Evolutionary conservation across 768 basidiomycete genomes (phyloP), one percentile per base, ranked within the genome.

Genomic region (Mycena leptocephala): DNA sequence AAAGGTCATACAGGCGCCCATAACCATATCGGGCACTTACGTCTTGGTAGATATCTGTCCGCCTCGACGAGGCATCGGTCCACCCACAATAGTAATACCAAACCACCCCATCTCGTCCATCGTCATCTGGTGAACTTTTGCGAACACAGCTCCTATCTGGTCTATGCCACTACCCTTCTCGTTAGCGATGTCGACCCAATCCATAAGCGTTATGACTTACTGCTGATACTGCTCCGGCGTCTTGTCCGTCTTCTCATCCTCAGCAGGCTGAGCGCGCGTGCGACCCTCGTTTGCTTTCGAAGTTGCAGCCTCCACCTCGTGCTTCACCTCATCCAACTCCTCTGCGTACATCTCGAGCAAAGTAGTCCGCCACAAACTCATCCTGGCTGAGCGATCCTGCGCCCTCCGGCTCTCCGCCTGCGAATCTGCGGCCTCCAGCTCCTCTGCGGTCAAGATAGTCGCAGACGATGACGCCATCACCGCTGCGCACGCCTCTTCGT

Each of bases 211-310:
- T 4, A 7, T 30, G 37, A 35, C 61, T 63, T 14, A 63, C 61
- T 63, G 61, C 26, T 63, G 37, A 16, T 63, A 63, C 10, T 63
- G 61, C 61, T 63, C 37, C 24, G 61, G 61, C 10, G 61, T 63
- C 1, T 20, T 14, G 16, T 46, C 43, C 3, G 16, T 7, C n/a
- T n/a, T n/a, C 6, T 46, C 43, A 46, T 46, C 43, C 2, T 46
- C 43, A 20, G 6, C 20, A 14, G 14, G 6, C 6, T 6, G 2
- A 22, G 43, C 39, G 39, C 39, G 16, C 18, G 20, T 46, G 6
- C 43, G 43, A 14, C 22, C 43, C 16, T 18, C 16, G 7, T 46
- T 46, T 6, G 7, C 16, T 20, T 20, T 46, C 16, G 8, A 14
- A 16, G 20, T 14, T 20, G 16, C 43, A 6, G 14, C 43, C 43